Conservation (phyloP, 192 early-diverging fungal genomes). For the Podila verticillata region DNA sequence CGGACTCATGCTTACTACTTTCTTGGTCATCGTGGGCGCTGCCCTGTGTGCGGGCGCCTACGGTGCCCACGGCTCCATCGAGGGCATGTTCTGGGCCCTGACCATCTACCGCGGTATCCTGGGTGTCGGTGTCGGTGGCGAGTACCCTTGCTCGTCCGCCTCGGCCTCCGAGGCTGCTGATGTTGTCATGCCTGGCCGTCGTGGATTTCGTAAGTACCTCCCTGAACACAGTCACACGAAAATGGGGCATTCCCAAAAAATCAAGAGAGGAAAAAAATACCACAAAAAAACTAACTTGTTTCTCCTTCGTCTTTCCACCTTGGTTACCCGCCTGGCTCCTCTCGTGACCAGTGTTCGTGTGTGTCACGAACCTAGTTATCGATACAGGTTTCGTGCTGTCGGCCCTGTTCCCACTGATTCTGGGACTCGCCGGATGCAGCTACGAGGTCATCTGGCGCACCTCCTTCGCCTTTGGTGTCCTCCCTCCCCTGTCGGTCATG, state of each 20-base stretch:
- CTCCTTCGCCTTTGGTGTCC: slow-evolving; percentile 57
- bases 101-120: slow-evolving; percentile 18
- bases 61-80: slow-evolving; percentile 20
- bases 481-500: slow-evolving; percentile 42
- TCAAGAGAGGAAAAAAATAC: no score
- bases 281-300: no score
- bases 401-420: slow-evolving; percentile 42
- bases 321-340: no score
- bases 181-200: slow-evolving; percentile 31
- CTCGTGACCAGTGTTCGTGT: no score
- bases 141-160: slow-evolving; percentile 55
- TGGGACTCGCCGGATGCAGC: slow-evolving; percentile 48
- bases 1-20: slow-evolving; percentile 47
- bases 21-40: slow-evolving; percentile 51
- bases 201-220: slow-evolving; percentile 3
- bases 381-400: slow-evolving; percentile 44
- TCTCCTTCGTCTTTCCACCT: no score
- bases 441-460: slow-evolving; percentile 56
- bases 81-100: slow-evolving; percentile 52
- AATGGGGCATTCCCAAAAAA: no score
- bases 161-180: slow-evolving; percentile 57
- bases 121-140: slow-evolving; percentile 52
- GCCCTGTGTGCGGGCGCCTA: slow-evolving; percentile 38
- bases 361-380: slow-evolving; percentile 38
- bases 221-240: no score